A percentile compares a stretch with the other conserved stretches of the same genome.
Conservation (phyloP, 805 yeast species). For the Zygoascus flipseniorum region DNA sequence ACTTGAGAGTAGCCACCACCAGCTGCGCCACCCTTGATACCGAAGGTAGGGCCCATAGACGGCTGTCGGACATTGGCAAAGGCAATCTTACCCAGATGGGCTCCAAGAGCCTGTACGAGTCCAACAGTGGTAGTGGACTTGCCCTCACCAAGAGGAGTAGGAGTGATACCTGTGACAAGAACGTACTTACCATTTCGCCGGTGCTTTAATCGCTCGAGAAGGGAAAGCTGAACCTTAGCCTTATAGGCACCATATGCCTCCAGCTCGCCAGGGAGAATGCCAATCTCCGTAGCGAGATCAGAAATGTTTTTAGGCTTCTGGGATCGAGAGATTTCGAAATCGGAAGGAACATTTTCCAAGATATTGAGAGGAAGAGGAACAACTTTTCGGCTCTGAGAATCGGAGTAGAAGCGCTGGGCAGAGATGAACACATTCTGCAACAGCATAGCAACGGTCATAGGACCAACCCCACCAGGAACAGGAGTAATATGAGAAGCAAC, state of each 20-base stretch:
- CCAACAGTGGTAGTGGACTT: conserved; percentile 96
- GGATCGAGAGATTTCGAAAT: conserved; percentile 79
- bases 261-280: conserved; percentile 67
- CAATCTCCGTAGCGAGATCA: conserved; percentile 70
- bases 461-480: conserved; percentile 99
- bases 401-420: conserved; percentile 47
- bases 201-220: conserved; percentile 56
- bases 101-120: conserved; percentile 92
- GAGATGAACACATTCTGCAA: conserved; percentile 74
- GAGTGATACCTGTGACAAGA: conserved; percentile 94
- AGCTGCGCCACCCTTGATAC: conserved; percentile 98
- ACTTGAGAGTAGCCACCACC: conserved; percentile 99
- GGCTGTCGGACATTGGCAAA: conserved; percentile 97
- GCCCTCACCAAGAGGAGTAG: conserved; percentile 98
- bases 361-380: conserved; percentile 49
- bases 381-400: conserved; percentile 33
- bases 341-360: conserved; percentile 75
- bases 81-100: conserved; percentile 72
- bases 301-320: conserved; percentile 81
- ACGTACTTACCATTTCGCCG: conserved; percentile 75
- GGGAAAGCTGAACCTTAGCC: conserved; percentile 73
- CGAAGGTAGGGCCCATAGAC: conserved; percentile 97
- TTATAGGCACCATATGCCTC: conserved; percentile 86
- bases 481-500: conserved; percentile 77
- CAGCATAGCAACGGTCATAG: conserved; percentile 98